Evolutionary conservation across 2,329 filamentous ascomycete species (phyloP), one percentile per base, ranked within the genome.

Genomic region (Alternaria arbusti): DNA sequence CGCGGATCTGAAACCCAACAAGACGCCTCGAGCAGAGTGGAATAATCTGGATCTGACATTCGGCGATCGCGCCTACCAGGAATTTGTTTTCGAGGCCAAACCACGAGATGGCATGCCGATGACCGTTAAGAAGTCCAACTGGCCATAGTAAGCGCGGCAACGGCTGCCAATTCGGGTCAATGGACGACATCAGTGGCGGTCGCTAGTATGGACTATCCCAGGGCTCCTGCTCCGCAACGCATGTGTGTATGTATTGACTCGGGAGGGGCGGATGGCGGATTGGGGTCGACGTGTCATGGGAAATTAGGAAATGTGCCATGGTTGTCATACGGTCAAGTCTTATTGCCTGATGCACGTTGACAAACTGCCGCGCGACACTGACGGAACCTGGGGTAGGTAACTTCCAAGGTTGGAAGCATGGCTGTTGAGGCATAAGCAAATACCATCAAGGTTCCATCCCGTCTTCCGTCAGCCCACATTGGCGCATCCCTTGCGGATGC

Each of bases 91-190:
- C 36, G 76, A 78, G 61, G 74, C 77, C 11, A 72, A 70, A 30
- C 75, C 76, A 5, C 64, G 76, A 40, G 74, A 76, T 56, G 74
- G 73, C 9, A 75, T 78, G 73, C 68, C 62, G 11, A 76, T 79
- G 72, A 76, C 60, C 8, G 73, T 78, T 5, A 74, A 57, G 32
- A 71, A 55, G 43, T 70, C 69, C 4, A 45, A 45, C 8, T 73
- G 68, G 70, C 20, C 44, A 6, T 65, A 59, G 46, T 69, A 50
- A 43, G 58, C 12, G 22, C 15, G 26, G 13, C 12, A 2, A 13
- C 43, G 10, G 20, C 10, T 45, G 8, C 12, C 28, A 40, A 7
- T 13, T 17, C 26, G 20, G 20, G 49, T 9, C 23, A 40, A 32
- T 23, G 25, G 26, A 47, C 13, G n/a, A 43, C 25, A 9, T 22